Base-by-base conservation (phyloP, 2,329 filamentous ascomycete genomes). In the Talaromyces albobiverticillius region DNA sequence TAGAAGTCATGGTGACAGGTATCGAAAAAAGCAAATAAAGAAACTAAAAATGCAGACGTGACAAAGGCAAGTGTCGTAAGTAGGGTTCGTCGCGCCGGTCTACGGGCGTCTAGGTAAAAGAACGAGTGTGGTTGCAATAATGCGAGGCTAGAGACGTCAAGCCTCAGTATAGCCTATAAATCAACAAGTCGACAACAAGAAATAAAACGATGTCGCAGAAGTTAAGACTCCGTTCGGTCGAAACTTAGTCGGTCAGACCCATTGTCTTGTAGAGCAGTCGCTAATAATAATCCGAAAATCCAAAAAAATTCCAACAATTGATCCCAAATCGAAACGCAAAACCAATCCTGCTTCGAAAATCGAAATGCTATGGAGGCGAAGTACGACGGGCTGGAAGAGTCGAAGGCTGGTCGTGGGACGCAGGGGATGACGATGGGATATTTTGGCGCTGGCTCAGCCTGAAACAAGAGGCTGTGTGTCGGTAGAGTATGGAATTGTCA, bases 1-100 rank as follows among this genome's bases (percentile, higher is more conserved):
- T 55, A 20, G 60, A 59, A 55, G 64, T 62, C 67, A 71, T 71
- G 60, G 55, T 64, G 56, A 42, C 16, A 55, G 26, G 51, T 51
- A 55, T 36, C 11, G 40, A 51, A 46, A 34, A 23, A 38, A 25
- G 7, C 16, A 45, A 18, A 52, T 32, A 53, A 60, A 57, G 60
- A 46, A 47, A 42, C 16, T 26, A 29, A 34, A 25, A 31, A 25
- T 45, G 42, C 34, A 41, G 32, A 58, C 55, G 57, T 59, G 22
- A 36, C 38, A 46, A 26, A 58, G 43, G 16, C 61, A 64, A 59
- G 23, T 34, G 36, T 50, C 47, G 47, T 50, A 40, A 50, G 34
- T 25, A n/a, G 29, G 40, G 16, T 26, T 55, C 54, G 64, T 54
- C 56, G 45, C 56, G 63, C 64, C 64, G 65, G 53, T 67, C 65